Evolutionary conservation across 2,329 filamentous ascomycete genomes (phyloP).

Genomic region (Clonostachys rosea): DNA sequence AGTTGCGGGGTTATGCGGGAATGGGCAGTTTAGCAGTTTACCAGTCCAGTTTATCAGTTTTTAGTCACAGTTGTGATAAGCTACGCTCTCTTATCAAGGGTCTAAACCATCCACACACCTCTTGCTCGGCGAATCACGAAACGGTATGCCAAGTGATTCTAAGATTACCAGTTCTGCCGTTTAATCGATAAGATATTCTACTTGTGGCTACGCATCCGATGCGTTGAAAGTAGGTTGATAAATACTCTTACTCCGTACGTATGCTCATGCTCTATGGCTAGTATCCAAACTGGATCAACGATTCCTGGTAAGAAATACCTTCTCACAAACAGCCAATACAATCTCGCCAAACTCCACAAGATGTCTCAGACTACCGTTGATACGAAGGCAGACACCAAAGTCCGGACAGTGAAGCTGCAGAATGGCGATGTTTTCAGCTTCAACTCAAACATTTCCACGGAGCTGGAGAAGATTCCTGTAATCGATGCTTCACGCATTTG

Average conservation of each 20-base stretch:
- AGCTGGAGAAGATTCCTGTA: conserved; percentile 26
- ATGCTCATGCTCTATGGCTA: too few relatives aligned
- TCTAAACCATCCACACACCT: too few relatives aligned
- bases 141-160: too few relatives aligned
- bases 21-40: not conserved
- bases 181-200: too few relatives aligned
- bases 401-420: conserved; percentile 9
- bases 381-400: not conserved
- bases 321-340: not conserved
- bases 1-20: not conserved
- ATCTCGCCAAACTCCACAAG: not conserved
- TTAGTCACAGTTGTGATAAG: too few relatives aligned
- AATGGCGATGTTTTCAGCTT: conserved; percentile 15
- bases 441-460: conserved; percentile 13
- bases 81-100: too few relatives aligned
- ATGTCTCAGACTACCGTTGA: too few relatives aligned
- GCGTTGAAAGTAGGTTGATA: too few relatives aligned
- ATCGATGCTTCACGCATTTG: conserved; percentile 36
- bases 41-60: not conserved
- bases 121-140: too few relatives aligned
- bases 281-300: not conserved
- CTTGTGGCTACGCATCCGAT: too few relatives aligned
- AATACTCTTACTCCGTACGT: too few relatives aligned
- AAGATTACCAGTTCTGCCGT: too few relatives aligned
- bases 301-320: not conserved